These are phyloP conservation scores for Angophora floribunda DNA, from an alignment of 345 rosid species.

Conservation along the genomic window DNA sequence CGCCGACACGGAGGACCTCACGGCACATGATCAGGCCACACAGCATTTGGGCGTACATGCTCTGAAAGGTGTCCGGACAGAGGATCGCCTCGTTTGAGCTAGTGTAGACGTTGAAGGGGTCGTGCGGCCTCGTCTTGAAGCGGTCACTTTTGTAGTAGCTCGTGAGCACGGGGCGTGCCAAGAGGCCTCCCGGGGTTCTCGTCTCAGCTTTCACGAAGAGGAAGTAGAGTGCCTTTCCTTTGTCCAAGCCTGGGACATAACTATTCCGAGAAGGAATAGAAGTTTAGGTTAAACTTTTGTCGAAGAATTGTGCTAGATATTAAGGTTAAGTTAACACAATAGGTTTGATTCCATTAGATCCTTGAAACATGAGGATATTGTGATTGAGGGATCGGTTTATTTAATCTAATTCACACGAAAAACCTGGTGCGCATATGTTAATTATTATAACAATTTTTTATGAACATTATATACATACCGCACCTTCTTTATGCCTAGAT, in stretches of 20 bases:
- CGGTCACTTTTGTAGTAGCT: constrained; percentile 85
- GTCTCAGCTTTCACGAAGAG: constrained; percentile 78
- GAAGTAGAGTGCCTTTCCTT: constrained; percentile 85
- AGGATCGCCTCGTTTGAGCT: constrained; percentile 89
- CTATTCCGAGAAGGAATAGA: constrained; percentile 14
- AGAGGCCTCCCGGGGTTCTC: constrained; percentile 66
- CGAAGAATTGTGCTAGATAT: not conserved
- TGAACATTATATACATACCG: not conserved
- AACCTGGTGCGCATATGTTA: not conserved
- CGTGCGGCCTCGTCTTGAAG: constrained; percentile 68
- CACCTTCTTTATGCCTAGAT: too few relatives aligned
- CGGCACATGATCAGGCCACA: constrained; percentile 67
- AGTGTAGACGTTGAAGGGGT: constrained; percentile 69
- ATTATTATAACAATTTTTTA: not conserved
- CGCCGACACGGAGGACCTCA: constrained; percentile 80
- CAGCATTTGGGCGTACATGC: constrained; percentile 92
- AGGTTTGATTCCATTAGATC: not conserved
- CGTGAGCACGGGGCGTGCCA: constrained; percentile 91
- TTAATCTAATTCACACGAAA: not conserved
- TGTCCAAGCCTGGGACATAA: constrained; percentile 70
- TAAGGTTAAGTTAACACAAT: not conserved
- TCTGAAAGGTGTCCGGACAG: constrained; percentile 73
- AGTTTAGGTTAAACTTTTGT: not conserved
- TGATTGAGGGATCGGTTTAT: not conserved
- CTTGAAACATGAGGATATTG: not conserved